Evolutionary conservation across 2,329 filamentous ascomycete species (phyloP).

Genomic region (Fusarium nurragi): DNA sequence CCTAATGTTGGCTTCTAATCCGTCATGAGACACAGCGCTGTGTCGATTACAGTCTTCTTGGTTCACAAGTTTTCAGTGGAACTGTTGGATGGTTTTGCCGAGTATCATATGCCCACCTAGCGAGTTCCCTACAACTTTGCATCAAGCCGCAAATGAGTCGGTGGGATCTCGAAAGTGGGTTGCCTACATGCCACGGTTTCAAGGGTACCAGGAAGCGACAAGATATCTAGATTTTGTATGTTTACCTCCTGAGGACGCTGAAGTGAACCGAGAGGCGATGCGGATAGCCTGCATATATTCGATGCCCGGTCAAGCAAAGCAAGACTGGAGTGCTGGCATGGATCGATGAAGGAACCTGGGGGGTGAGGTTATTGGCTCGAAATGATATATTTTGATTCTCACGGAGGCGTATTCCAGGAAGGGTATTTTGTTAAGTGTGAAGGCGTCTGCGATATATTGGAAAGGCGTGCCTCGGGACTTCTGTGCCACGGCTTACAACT

Average conservation of each 20-base stretch:
- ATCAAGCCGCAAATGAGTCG: conserved; percentile 6
- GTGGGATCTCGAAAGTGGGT: conserved; percentile 12
- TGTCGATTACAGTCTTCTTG: conserved; percentile 30
- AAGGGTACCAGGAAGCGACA: conserved; percentile 8
- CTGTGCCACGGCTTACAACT: conserved; percentile 6
- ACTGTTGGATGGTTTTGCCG: conserved; percentile 32
- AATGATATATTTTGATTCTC: conserved; percentile 28
- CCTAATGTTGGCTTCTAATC: conserved; percentile 16
- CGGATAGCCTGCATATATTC: conserved; percentile 25
- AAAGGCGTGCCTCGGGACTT: conserved; percentile 27
- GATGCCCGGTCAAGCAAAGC: conserved; percentile 24
- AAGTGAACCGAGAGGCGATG: conserved; percentile 4
- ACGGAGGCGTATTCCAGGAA: conserved; percentile 19
- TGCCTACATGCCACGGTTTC: conserved; percentile 5
- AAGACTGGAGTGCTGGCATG: conserved; percentile 16
- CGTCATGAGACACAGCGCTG: conserved; percentile 32
- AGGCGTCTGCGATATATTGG: conserved; percentile 31
- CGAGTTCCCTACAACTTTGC: conserved; percentile 17
- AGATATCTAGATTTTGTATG: conserved; percentile 6
- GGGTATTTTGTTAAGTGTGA: conserved; percentile 22
- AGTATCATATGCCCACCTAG: conserved; percentile 15
- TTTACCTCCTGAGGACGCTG: not conserved
- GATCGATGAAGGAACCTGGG: conserved; percentile 5
- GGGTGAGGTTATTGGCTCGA: conserved; percentile 15
- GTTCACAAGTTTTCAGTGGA: conserved; percentile 17